Evolutionary conservation across 2,329 filamentous ascomycete genomes (phyloP).

Genomic region (Aspergillus ochraceoroseus): DNA sequence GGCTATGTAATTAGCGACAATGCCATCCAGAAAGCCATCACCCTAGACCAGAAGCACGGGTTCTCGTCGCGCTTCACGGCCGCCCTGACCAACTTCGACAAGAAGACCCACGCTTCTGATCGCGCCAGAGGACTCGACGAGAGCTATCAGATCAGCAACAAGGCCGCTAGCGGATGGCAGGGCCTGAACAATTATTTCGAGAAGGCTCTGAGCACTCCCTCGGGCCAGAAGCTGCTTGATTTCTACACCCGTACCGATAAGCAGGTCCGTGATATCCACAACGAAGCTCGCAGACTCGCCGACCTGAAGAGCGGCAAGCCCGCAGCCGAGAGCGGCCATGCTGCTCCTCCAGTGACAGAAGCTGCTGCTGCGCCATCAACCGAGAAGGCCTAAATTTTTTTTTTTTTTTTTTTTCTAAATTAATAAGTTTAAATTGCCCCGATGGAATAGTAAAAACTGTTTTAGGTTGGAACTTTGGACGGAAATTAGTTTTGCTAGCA

Average conservation of each 20-base stretch:
- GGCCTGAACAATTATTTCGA: slow-evolving; percentile 88
- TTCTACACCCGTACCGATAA: slow-evolving; percentile 84
- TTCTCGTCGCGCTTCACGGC: slow-evolving; percentile 73
- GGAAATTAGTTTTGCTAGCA: no score
- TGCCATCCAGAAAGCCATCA: slow-evolving; percentile 76
- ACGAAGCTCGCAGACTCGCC: slow-evolving; percentile 80
- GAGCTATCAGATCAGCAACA: slow-evolving; percentile 73
- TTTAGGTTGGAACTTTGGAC: no score
- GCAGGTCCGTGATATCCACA: slow-evolving; percentile 91
- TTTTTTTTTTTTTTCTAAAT: no score
- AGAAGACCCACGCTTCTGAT: slow-evolving; percentile 81
- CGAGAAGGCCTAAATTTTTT: slow-evolving; percentile 27
- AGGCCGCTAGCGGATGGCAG: slow-evolving; percentile 61
- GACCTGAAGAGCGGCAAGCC: slow-evolving; percentile 66
- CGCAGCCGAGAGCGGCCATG: slow-evolving; percentile 20
- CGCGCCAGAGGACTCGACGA: slow-evolving; percentile 78
- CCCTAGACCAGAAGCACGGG: slow-evolving; percentile 84
- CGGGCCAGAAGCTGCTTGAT: slow-evolving; percentile 76
- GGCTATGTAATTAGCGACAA: slow-evolving; percentile 78
- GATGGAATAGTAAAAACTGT: no score
- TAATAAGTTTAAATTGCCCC: no score
- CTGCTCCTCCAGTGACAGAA: slow-evolving; percentile 14
- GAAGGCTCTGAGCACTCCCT: slow-evolving; percentile 80
- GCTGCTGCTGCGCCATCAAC: slow-evolving; percentile 23
- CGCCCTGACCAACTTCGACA: slow-evolving; percentile 71